Percentiles rank a stretch among this genome's conserved stretches.
These are phyloP conservation scores for Ailanthus altissimus DNA, from an alignment of 345 rosid genomes.

Conservation along the genomic window DNA sequence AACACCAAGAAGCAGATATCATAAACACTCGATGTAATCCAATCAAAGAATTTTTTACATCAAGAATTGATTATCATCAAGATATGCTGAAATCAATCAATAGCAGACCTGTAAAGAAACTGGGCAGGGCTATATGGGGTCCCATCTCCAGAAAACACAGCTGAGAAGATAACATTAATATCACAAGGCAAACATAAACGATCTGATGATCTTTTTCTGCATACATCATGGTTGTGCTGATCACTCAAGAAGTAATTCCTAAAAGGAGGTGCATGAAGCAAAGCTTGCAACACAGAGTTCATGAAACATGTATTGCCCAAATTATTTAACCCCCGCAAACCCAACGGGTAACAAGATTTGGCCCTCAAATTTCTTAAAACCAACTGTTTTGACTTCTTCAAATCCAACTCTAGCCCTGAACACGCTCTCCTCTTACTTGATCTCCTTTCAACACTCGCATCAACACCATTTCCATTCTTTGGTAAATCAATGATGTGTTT, in stretches of 20 bases:
- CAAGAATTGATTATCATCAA: slow-evolving; percentile 4
- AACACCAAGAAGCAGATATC: not conserved
- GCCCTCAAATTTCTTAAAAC: slow-evolving; percentile 57
- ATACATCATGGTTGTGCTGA: slow-evolving; percentile 66
- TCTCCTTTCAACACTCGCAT: slow-evolving; percentile 35
- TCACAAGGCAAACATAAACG: slow-evolving; percentile 76
- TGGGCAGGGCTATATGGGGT: slow-evolving; percentile 84
- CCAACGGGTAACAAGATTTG: slow-evolving; percentile 68
- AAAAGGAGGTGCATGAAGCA: slow-evolving; percentile 85
- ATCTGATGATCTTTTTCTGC: slow-evolving; percentile 43
- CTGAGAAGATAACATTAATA: slow-evolving; percentile 61
- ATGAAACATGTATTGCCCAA: slow-evolving; percentile 89
- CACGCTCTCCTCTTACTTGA: slow-evolving; percentile 63
- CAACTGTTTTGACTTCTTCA: slow-evolving; percentile 49
- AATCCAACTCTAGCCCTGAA: slow-evolving; percentile 47
- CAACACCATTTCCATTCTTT: slow-evolving; percentile 38
- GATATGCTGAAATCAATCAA: slow-evolving; percentile 19
- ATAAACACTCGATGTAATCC: not conserved
- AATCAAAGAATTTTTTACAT: not conserved
- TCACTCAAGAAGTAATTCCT: slow-evolving; percentile 73
- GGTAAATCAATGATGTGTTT: slow-evolving; percentile 46
- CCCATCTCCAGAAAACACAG: slow-evolving; percentile 76
- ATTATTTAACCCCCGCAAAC: slow-evolving; percentile 84
- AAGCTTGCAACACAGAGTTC: slow-evolving; percentile 91
- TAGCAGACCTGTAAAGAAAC: slow-evolving; percentile 76